A percentile compares a stretch with the other conserved stretches of the same genome.
These are phyloP conservation scores for Neofusicoccum umdonicola DNA, from an alignment of 2,329 filamentous ascomycete genomes.

Conservation along the genomic window DNA sequence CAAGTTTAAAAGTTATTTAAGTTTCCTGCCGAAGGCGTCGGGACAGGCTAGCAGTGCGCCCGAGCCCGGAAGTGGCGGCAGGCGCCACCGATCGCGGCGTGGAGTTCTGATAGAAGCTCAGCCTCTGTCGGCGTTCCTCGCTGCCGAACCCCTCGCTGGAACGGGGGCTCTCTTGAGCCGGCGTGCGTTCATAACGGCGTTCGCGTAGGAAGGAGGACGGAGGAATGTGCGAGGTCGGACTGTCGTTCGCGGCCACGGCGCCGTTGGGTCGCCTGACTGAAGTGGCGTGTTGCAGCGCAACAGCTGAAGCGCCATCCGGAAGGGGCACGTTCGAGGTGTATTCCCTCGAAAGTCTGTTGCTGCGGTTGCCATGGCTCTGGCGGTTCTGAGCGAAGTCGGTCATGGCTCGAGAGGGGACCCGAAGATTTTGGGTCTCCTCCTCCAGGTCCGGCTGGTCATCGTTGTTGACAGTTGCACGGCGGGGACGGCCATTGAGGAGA, in stretches of 20 bases:
- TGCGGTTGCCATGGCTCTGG: conserved; percentile 5
- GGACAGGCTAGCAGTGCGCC: conserved; percentile 7
- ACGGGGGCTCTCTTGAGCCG: conserved; percentile 1
- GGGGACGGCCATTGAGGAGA: conserved; percentile 2
- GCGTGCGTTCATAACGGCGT: conserved; percentile 11
- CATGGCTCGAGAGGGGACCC: conserved; percentile 49
- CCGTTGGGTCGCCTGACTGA: conserved; percentile 13
- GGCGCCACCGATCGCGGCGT: background rate
- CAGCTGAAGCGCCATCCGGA: conserved; percentile 31
- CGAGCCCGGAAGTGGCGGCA: background rate
- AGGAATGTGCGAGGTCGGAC: background rate
- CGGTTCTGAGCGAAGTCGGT: conserved; percentile 42
- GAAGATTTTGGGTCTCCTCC: conserved; percentile 40
- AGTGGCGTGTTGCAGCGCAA: conserved; percentile 24
- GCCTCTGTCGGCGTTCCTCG: conserved; percentile 12
- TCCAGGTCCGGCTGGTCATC: conserved; percentile 28
- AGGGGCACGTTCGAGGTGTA: conserved; percentile 39
- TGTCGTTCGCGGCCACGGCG: background rate
- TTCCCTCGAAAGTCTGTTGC: conserved; percentile 29
- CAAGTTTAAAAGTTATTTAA: background rate
- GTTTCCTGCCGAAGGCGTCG: conserved; percentile 12
- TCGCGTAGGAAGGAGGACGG: conserved; percentile 7
- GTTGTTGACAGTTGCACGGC: conserved; percentile 16
- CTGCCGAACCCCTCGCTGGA: background rate
- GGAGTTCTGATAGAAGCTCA: conserved; percentile 8